Evolutionary conservation across 768 basidiomycete species (phyloP).

Genomic region (Lenzites betulinus): DNA sequence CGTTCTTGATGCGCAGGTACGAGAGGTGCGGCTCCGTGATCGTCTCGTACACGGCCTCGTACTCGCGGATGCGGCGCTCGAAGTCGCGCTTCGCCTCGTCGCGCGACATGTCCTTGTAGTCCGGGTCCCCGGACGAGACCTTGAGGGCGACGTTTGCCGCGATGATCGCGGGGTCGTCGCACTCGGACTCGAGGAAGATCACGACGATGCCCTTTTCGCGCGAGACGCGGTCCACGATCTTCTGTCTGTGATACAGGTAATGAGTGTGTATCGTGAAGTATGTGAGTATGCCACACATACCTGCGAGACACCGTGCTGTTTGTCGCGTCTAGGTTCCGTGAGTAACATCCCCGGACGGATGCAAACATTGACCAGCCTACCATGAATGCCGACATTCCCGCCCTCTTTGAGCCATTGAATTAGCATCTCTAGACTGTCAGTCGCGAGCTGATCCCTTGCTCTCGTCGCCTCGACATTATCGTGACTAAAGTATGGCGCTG

Average conservation of each 20-base stretch:
- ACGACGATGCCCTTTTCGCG: slow-evolving; percentile 85
- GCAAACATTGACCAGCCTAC: slow-evolving; percentile 47
- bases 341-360: neutral
- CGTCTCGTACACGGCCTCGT: slow-evolving; percentile 95
- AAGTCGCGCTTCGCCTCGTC: slow-evolving; percentile 92
- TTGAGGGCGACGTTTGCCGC: slow-evolving; percentile 97
- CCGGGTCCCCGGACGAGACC: slow-evolving; percentile 94
- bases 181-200: slow-evolving; percentile 94
- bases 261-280: neutral
- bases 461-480: slow-evolving; percentile 76
- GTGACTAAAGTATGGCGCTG: slow-evolving; percentile 87
- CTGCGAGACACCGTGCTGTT: slow-evolving; percentile 83
- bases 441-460: slow-evolving; percentile 79
- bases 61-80: slow-evolving; percentile 84
- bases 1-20: slow-evolving; percentile 90
- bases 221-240: slow-evolving; percentile 80
- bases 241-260: slow-evolving; percentile 51
- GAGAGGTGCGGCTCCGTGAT: slow-evolving; percentile 89
- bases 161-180: slow-evolving; percentile 92
- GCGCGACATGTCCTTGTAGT: slow-evolving; percentile 87
- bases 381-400: slow-evolving; percentile 97
- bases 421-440: slow-evolving; percentile 91
- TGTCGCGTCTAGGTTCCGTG: slow-evolving; percentile 73
- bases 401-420: slow-evolving; percentile 95
- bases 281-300: slow-evolving; percentile 35